phyloP scores from a whole-genome alignment of 1,139 yeast genomes.

The Wickerhamomyces sp. region DNA sequence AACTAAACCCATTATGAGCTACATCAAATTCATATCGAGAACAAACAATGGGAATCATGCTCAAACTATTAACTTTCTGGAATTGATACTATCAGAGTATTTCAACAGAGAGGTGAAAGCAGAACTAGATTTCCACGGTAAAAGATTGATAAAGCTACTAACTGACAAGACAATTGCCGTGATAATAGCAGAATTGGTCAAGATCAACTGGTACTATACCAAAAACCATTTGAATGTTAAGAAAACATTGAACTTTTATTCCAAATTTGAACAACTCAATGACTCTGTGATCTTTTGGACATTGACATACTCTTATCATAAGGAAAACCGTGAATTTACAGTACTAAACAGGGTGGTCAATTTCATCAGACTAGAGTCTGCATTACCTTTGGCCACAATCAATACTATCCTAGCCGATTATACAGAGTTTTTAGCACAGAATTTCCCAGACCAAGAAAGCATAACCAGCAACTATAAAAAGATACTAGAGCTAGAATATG shows the following conservation, averaged over 20 bases:
- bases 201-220: constrained; percentile 30
- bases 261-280: constrained; percentile 33
- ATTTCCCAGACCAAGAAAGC: constrained; percentile 16
- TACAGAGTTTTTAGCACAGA: constrained; percentile 27
- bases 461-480: constrained; percentile 17
- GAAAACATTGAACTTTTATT: constrained; percentile 38
- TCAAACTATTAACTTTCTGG: constrained; percentile 23
- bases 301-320: constrained; percentile 49
- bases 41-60: constrained; percentile 15
- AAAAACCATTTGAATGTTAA: constrained; percentile 34
- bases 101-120: constrained; percentile 15
- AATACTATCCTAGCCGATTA: constrained; percentile 38
- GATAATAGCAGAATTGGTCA: constrained; percentile 34
- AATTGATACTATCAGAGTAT: constrained; percentile 21
- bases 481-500: constrained; percentile 22
- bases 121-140: constrained; percentile 16
- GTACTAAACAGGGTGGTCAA: constrained; percentile 41
- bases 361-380: constrained; percentile 38
- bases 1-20: constrained; percentile 18
- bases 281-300: constrained; percentile 51
- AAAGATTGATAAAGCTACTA: constrained; percentile 24
- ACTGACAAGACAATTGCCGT: constrained; percentile 31
- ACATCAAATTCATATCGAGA: constrained; percentile 19
- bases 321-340: constrained; percentile 34
- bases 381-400: constrained; percentile 42